Evolutionary conservation across 208 protist genomes (phyloP), one percentile per base, ranked within the genome.

Genomic region (Trypanosoma melophagium): DNA sequence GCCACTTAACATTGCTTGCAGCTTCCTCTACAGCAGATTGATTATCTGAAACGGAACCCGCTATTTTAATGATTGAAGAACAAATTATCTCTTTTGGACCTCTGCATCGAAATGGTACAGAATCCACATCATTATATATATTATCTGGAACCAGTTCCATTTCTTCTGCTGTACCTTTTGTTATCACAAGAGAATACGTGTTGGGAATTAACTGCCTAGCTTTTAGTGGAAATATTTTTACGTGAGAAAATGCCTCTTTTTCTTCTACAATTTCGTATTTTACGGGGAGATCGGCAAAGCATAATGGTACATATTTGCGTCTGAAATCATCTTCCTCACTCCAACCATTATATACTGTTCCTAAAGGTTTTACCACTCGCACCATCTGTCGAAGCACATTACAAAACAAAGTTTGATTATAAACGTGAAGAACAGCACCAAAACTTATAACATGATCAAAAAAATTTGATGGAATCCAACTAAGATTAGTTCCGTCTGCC

Each of bases 131-230:
- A 31, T 59, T 51, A 22, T 50, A 63, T 3, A 65, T 45, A 21
- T 38, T 45, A 49, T 71, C 59, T 19, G 49, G 9, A 24, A 66
- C 42, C 12, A 0, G 13, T 44, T 16, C 3, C 25, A 21, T 31
- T 16, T 51, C 17, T 10, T 31, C n/a, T 22, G 12, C 17, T 45
- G 51, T 49, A 13, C 42, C 21, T 35, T 79, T 79, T 8, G 59
- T 71, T 53, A 79, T 61, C n/a, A 79, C 69, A 63, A 79, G 51
- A 51, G 74, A 79, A 53, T 76, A 76, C 17, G 74, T 79, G 45
- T 76, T 79, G 2, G 69, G 74, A 25, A 22, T 56, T n/a, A 22
- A 35, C 31, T 76, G 60, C n/a, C 50, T 40, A 12, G 60, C 49
- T 41, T 79, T 79, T 3, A 79, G 44, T 21, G 74, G 69, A 62